These are phyloP conservation scores for Tulasnella sp. DNA, from an alignment of 768 basidiomycete genomes.

Conservation along the genomic window DNA sequence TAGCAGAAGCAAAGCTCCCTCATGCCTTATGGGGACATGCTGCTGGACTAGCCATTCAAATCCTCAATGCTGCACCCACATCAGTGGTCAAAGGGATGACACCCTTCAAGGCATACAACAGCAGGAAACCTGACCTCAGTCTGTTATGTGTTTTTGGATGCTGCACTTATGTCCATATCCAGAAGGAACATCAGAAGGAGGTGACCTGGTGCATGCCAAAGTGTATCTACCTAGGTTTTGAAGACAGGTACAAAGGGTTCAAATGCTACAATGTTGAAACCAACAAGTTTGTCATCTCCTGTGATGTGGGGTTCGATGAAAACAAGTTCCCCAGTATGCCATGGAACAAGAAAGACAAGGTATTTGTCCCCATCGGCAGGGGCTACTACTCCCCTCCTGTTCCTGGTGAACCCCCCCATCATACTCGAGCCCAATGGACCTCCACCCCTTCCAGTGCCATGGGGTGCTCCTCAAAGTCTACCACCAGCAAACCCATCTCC, in stretches of 20 bases:
- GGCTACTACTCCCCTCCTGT: background rate
- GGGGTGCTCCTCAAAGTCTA: background rate
- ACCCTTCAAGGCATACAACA: constrained; percentile 1
- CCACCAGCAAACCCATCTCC: background rate
- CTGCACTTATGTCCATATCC: constrained; percentile 1
- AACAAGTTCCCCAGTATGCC: constrained; percentile 2
- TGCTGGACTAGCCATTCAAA: background rate
- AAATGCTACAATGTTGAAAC: constrained; percentile 25
- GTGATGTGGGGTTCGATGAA: constrained; percentile 18
- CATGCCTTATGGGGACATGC: constrained; percentile 10
- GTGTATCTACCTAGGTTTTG: constrained; percentile 19
- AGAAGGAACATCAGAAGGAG: background rate
- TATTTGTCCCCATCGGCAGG: background rate
- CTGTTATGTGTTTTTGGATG: constrained; percentile 5
- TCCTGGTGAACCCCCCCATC: background rate
- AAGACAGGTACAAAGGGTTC: constrained; percentile 28
- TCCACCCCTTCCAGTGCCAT: background rate
- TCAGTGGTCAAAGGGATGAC: background rate
- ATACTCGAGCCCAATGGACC: background rate
- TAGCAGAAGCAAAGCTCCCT: constrained; percentile 12
- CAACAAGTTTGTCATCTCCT: constrained; percentile 1
- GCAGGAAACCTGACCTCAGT: constrained; percentile 3
- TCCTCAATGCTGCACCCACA: constrained; percentile 1
- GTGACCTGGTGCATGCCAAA: background rate
- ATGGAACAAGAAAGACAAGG: background rate